Evolutionary conservation across 2,329 filamentous ascomycete species (phyloP).

Genomic region (Exophiala mesophila): DNA sequence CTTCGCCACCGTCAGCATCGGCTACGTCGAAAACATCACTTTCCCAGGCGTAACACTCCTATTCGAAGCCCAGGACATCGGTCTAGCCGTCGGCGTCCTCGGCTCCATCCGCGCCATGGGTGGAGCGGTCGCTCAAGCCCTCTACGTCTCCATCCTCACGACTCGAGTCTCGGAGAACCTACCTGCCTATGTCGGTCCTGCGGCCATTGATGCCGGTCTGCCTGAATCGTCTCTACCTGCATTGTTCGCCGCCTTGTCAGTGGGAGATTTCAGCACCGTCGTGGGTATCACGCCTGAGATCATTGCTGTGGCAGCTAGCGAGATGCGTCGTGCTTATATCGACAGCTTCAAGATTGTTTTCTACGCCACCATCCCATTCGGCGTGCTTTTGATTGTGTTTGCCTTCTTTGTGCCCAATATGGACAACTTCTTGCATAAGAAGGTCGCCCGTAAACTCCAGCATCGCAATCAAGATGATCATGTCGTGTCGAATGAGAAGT

Average conservation of each 20-base stretch:
- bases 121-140: constrained; percentile 23
- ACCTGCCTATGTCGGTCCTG: constrained; percentile 29
- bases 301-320: constrained; percentile 31
- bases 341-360: constrained; percentile 43
- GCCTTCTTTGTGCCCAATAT: constrained; percentile 1
- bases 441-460: constrained; percentile 3
- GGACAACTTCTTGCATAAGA: background rate
- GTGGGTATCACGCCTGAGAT: constrained; percentile 34
- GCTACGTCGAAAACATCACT: constrained; percentile 22
- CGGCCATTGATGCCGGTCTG: constrained; percentile 36
- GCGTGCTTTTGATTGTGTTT: constrained; percentile 6
- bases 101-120: constrained; percentile 22
- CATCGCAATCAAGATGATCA: too few species aligned
- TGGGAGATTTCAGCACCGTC: constrained; percentile 29
- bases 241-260: constrained; percentile 34
- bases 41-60: constrained; percentile 22
- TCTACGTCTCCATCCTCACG: constrained; percentile 26
- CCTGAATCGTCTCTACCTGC: constrained; percentile 31
- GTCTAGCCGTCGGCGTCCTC: constrained; percentile 24
- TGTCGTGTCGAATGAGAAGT: too few species aligned
- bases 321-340: constrained; percentile 38
- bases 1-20: constrained; percentile 20
- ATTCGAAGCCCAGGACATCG: constrained; percentile 25
- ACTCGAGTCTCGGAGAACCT: constrained; percentile 11
- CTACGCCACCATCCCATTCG: constrained; percentile 19